Conservation (phyloP, 2,329 filamentous ascomycete genomes). For the Talaromyces sp. region DNA sequence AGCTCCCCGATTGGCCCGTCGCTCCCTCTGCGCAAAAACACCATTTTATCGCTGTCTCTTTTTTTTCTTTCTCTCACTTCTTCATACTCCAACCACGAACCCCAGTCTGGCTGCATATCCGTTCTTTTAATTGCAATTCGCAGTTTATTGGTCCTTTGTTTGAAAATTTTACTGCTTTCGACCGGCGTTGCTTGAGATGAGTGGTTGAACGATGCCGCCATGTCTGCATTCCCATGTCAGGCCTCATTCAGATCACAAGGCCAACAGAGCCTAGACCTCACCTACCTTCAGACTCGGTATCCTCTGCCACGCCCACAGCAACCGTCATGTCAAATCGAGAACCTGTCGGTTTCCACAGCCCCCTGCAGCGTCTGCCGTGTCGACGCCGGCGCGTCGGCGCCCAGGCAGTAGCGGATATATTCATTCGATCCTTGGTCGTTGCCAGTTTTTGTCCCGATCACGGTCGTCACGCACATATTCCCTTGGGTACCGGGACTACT, state of each 20-base stretch:
- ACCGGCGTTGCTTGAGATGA: constrained; percentile 23
- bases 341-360: constrained; percentile 21
- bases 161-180: not conserved
- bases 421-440: constrained; percentile 50
- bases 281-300: constrained; percentile 40
- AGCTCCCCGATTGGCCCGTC: constrained; percentile 33
- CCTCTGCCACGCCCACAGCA: constrained; percentile 18
- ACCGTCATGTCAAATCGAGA: constrained; percentile 26
- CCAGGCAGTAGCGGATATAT: constrained; percentile 46
- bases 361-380: constrained; percentile 17
- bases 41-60: not conserved
- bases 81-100: not conserved
- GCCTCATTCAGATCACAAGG: constrained; percentile 53
- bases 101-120: not conserved
- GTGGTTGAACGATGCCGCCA: constrained; percentile 46
- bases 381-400: constrained; percentile 22
- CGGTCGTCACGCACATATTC: constrained; percentile 23
- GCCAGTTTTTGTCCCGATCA: constrained; percentile 51
- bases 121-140: not conserved
- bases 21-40: constrained; percentile 27
- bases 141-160: not conserved
- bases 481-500: not conserved
- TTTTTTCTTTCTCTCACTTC: not conserved
- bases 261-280: constrained; percentile 45
- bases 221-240: constrained; percentile 63